Percentiles rank a stretch among this genome's conserved stretches.
Evolutionary conservation across 371 early-diverging fungal genomes (phyloP).

Genomic region (Mortierella sp.): DNA sequence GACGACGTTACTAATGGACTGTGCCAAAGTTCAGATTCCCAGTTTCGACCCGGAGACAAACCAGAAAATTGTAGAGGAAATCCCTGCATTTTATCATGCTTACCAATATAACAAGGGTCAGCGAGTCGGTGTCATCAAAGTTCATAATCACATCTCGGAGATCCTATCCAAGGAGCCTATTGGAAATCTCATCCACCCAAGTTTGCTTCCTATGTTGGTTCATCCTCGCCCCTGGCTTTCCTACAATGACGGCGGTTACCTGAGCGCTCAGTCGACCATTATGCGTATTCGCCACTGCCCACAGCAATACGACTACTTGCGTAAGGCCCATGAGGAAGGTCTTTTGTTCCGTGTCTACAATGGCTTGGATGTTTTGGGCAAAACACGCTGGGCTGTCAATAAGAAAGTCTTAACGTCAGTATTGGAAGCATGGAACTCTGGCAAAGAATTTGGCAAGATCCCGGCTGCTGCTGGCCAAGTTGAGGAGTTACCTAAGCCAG

Average conservation of each 20-base stretch:
- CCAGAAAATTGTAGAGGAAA: constrained; percentile 66
- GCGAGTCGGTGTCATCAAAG: constrained; percentile 80
- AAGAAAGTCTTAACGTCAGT: constrained; percentile 83
- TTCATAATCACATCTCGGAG: constrained; percentile 78
- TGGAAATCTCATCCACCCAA: constrained; percentile 77
- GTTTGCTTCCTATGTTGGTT: constrained; percentile 94
- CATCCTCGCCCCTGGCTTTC: constrained; percentile 96
- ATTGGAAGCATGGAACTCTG: constrained; percentile 91
- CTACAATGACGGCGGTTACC: constrained; percentile 91
- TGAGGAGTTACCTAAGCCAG: constrained; percentile 75
- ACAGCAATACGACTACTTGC: constrained; percentile 85
- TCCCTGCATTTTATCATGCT: constrained; percentile 89
- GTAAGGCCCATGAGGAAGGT: constrained; percentile 84
- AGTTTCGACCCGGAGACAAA: constrained; percentile 71
- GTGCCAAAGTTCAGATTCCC: constrained; percentile 78
- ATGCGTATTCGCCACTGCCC: constrained; percentile 84
- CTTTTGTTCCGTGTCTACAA: constrained; percentile 77
- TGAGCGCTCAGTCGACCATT: constrained; percentile 73
- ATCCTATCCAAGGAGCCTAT: constrained; percentile 76
- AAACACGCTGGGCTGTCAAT: constrained; percentile 93
- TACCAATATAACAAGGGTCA: constrained; percentile 75
- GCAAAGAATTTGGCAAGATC: constrained; percentile 81
- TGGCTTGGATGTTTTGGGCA: constrained; percentile 92
- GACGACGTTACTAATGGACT: constrained; percentile 78
- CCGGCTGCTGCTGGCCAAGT: constrained; percentile 68